Conservation (phyloP, 202 grass and related monocot genomes). For the Elaeis oleifera region DNA sequence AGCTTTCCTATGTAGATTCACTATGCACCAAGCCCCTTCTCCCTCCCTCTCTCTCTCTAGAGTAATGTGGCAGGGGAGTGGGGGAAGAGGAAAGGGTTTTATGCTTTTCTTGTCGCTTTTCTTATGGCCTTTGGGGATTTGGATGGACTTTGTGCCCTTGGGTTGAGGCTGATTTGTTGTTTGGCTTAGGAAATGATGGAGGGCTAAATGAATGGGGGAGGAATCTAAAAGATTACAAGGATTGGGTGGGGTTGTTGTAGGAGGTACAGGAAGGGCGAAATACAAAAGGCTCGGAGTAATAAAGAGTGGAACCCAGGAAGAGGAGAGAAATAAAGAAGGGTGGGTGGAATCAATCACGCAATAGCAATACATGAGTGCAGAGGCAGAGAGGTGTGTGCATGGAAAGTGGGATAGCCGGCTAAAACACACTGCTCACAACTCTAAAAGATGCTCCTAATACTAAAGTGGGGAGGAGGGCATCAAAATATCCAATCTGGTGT, state of each 20-base stretch:
- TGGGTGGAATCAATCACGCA: slow-evolving; percentile 14
- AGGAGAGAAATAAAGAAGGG: slow-evolving; percentile 10
- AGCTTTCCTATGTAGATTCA: slow-evolving; percentile 39
- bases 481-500: background rate
- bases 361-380: background rate
- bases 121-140: slow-evolving; percentile 54
- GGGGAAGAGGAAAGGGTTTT: slow-evolving; percentile 11
- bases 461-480: background rate
- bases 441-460: slow-evolving; percentile 19
- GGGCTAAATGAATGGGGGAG: slow-evolving; percentile 24
- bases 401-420: background rate
- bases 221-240: slow-evolving; percentile 95
- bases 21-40: slow-evolving; percentile 25
- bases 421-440: background rate
- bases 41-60: slow-evolving; percentile 27
- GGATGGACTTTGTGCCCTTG: slow-evolving; percentile 49
- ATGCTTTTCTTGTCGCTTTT: slow-evolving; percentile 61
- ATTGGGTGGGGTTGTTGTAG: slow-evolving; percentile 36
- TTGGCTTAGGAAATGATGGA: slow-evolving; percentile 23
- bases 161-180: slow-evolving; percentile 14
- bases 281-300: slow-evolving; percentile 3
- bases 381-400: background rate
- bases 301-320: slow-evolving; percentile 5
- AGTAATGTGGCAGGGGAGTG: slow-evolving; percentile 29
- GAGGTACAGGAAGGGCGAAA: slow-evolving; percentile 6